Evolutionary conservation across 192 early-diverging fungal species (phyloP).

Genomic region (Borealophlyctis nickersoniae): DNA sequence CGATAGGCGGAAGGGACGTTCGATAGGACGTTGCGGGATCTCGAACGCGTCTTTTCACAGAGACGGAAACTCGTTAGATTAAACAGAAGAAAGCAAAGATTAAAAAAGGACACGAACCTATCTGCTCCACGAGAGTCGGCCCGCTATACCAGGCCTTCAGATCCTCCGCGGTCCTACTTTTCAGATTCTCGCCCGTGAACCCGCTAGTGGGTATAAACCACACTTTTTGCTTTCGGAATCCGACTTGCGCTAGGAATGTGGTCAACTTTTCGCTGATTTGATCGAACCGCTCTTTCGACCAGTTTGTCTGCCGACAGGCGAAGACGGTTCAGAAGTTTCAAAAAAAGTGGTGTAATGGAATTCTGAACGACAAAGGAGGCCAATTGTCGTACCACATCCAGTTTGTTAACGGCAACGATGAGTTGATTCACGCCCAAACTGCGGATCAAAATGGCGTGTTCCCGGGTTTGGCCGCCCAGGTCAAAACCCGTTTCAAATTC

Average conservation of each 20-base stretch:
- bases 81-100: constrained; percentile 13
- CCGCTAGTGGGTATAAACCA: constrained; percentile 90
- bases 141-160: constrained; percentile 76
- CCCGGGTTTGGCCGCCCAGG: constrained; percentile 90
- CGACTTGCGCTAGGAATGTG: constrained; percentile 71
- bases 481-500: constrained; percentile 97
- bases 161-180: constrained; percentile 40
- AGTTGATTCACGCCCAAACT: constrained; percentile 90
- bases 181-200: constrained; percentile 84
- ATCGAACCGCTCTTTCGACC: constrained; percentile 75
- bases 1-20: constrained; percentile 80
- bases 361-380: no score
- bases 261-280: constrained; percentile 70
- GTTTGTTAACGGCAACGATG: constrained; percentile 92
- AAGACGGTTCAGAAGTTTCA: constrained; percentile 6
- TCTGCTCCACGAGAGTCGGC: constrained; percentile 67
- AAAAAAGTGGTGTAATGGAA: constrained; percentile 13
- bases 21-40: constrained; percentile 70
- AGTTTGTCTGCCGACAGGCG: constrained; percentile 40
- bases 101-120: constrained; percentile 46
- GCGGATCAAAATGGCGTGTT: constrained; percentile 89
- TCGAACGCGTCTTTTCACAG: constrained; percentile 66
- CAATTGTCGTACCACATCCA: constrained; percentile 76
- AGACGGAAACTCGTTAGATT: background rate
- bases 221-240: constrained; percentile 73